phyloP scores from a whole-genome alignment of 352 stramenopile genomes.

The Globisporangium orthogonon region DNA sequence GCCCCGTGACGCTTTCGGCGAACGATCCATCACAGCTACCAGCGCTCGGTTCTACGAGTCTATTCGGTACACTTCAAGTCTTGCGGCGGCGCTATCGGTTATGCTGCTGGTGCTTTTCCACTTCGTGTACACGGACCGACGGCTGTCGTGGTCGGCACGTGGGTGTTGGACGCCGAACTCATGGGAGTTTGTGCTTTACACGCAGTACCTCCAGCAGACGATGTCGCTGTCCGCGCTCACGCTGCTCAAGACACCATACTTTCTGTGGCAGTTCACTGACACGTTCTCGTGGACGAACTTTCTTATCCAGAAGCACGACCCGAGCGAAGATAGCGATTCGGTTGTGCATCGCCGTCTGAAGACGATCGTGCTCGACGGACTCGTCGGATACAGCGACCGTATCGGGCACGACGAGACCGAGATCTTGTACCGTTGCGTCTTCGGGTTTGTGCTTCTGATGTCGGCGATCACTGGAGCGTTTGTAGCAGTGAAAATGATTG shows the following conservation, averaged over 20 bases:
- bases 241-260: conserved; percentile 25
- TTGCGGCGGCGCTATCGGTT: conserved; percentile 15
- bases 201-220: conserved; percentile 34
- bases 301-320: conserved; percentile 19
- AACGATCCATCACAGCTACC: neutral
- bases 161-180: conserved; percentile 23
- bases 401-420: conserved; percentile 21
- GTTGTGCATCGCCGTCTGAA: conserved; percentile 14
- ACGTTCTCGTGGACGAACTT: conserved; percentile 43
- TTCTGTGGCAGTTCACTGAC: conserved; percentile 32
- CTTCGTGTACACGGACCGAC: conserved; percentile 15
- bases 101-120: conserved; percentile 14
- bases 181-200: conserved; percentile 44
- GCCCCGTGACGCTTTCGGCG: neutral
- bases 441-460: conserved; percentile 20
- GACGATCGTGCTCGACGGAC: conserved; percentile 13
- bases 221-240: conserved; percentile 32
- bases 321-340: neutral
- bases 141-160: conserved; percentile 7
- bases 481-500: conserved; percentile 8
- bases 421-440: conserved; percentile 19
- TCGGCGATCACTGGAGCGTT: conserved; percentile 15
- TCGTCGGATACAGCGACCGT: conserved; percentile 25
- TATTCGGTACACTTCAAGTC: conserved; percentile 13
- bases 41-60: conserved; percentile 13